Percentiles rank a stretch among this genome's conserved stretches.
Conservation (phyloP, 2,329 filamentous ascomycete genomes). For the Chaetomiaceae sp. region DNA sequence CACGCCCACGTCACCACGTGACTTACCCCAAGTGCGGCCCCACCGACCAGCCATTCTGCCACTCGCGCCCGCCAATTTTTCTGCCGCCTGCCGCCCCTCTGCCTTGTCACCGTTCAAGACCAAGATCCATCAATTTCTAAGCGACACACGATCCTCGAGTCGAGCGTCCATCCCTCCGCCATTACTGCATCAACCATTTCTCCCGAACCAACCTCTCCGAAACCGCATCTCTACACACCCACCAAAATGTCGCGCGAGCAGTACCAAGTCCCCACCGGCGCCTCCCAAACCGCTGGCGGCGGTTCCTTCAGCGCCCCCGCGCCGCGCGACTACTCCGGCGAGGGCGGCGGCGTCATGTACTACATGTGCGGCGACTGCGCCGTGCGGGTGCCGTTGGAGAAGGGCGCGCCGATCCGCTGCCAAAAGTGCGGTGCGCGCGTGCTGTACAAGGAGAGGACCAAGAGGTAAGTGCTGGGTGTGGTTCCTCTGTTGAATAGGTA, state of each 20-base stretch:
- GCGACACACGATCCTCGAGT: too few relatives aligned
- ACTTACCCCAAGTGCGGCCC: neutral
- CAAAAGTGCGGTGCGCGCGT: constrained; percentile 93
- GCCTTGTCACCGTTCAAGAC: neutral
- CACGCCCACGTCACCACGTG: neutral
- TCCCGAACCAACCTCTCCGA: neutral
- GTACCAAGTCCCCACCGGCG: constrained; percentile 63
- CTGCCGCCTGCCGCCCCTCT: constrained; percentile 11
- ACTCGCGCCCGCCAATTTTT: constrained; percentile 21
- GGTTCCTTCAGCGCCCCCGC: constrained; percentile 31
- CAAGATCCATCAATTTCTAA: neutral
- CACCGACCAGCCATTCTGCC: constrained; percentile 17
- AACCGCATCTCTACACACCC: neutral
- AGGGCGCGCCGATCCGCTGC: constrained; percentile 78
- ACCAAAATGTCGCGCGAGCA: constrained; percentile 65
- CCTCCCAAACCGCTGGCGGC: constrained; percentile 32
- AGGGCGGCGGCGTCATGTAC: constrained; percentile 48
- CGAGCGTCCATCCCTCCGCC: neutral
- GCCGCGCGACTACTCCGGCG: constrained; percentile 35
- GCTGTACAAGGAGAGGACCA: constrained; percentile 95
- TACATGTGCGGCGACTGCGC: constrained; percentile 85
- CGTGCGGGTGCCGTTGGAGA: constrained; percentile 67
- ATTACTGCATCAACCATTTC: neutral
- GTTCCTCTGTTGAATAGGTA: neutral
- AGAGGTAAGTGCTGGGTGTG: constrained; percentile 60